These are phyloP conservation scores for Avena eriantha DNA, from an alignment of 176 grass and related monocot species.

Conservation along the genomic window DNA sequence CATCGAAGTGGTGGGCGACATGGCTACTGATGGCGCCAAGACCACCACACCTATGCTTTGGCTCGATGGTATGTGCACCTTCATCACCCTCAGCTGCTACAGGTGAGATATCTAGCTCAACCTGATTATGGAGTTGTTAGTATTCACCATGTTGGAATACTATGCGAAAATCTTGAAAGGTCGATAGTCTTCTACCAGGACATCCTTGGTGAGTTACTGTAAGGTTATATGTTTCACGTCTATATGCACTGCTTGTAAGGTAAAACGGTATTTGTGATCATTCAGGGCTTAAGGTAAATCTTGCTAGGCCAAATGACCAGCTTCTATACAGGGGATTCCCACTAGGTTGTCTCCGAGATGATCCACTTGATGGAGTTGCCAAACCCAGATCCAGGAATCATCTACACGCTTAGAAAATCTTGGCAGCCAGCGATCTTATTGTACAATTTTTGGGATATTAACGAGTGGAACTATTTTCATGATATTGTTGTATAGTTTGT, in stretches of 20 bases:
- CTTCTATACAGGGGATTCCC: slow-evolving; percentile 90
- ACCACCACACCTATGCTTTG: too few relatives aligned
- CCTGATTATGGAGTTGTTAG: slow-evolving; percentile 90
- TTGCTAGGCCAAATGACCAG: slow-evolving; percentile 79
- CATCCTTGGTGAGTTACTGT: slow-evolving; percentile 68
- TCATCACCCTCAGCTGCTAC: too few relatives aligned
- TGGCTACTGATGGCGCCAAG: too few relatives aligned
- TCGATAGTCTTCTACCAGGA: slow-evolving; percentile 92
- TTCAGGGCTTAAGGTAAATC: slow-evolving; percentile 91
- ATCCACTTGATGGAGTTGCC: slow-evolving; percentile 91
- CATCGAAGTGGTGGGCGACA: too few relatives aligned
- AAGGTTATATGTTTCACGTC: slow-evolving; percentile 4
- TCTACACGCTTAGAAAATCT: too few relatives aligned
- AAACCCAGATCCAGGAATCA: slow-evolving; percentile 70
- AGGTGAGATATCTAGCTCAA: not conserved
- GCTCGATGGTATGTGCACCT: too few relatives aligned
- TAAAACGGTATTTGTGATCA: slow-evolving; percentile 34
- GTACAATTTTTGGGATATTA: too few relatives aligned
- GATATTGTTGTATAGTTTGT: too few relatives aligned
- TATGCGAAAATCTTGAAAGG: slow-evolving; percentile 92
- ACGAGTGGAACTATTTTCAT: too few relatives aligned
- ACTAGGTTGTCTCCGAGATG: slow-evolving; percentile 88
- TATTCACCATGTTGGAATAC: slow-evolving; percentile 93
- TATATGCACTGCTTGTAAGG: slow-evolving; percentile 25
- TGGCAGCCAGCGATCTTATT: too few relatives aligned